These are phyloP conservation scores for Cornus suecica DNA, from an alignment of 148 eudicot genomes.

Conservation along the genomic window DNA sequence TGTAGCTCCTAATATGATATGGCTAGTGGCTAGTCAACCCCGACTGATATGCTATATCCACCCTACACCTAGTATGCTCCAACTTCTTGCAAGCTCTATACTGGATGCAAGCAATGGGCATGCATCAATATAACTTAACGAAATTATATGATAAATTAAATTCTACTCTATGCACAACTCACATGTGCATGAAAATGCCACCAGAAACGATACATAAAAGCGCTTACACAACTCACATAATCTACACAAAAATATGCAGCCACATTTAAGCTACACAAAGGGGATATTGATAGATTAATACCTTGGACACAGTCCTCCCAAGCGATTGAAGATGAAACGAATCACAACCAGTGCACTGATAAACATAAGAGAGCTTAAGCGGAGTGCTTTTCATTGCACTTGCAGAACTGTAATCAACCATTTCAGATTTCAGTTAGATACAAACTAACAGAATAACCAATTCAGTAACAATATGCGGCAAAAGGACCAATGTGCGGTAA, in stretches of 20 bases:
- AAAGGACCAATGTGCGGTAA: neutral
- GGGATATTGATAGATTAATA: conserved; percentile 16
- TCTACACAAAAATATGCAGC: neutral
- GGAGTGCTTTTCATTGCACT: conserved; percentile 97
- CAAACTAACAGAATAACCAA: neutral
- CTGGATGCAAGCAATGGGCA: neutral
- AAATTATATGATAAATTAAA: neutral
- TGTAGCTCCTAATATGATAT: neutral
- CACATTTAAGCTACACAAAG: neutral
- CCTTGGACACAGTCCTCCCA: conserved; percentile 89
- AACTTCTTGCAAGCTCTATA: neutral
- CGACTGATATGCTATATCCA: neutral
- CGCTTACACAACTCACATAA: too few relatives aligned
- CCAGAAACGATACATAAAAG: neutral
- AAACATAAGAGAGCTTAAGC: conserved; percentile 85
- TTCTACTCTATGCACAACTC: neutral
- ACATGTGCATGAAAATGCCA: neutral
- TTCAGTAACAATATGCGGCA: conserved; percentile 1
- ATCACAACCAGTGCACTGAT: conserved; percentile 94
- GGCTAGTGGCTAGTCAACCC: neutral
- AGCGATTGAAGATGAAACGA: conserved; percentile 92
- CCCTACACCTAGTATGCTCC: neutral
- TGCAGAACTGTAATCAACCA: conserved; percentile 67
- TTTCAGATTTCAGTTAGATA: conserved; percentile 14
- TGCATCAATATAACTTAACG: neutral